Percentiles rank a stretch among this genome's conserved stretches.
Conservation (phyloP, 768 basidiomycete species). For the Pleurotus giganteus region DNA sequence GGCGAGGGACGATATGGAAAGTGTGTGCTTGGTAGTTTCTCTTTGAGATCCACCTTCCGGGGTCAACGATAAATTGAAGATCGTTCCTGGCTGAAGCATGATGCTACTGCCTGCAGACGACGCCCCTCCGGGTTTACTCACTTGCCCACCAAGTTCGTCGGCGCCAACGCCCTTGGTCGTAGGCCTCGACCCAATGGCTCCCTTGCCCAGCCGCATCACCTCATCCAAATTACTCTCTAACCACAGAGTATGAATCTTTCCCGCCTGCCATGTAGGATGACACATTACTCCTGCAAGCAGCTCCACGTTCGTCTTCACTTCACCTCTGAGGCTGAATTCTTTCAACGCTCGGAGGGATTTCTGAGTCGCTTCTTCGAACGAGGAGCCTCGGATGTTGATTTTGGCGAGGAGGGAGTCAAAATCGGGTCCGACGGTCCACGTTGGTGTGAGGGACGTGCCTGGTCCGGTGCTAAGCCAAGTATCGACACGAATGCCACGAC, state of each 20-base stretch:
- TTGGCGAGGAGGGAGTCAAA: conserved; percentile 91
- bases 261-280: conserved; percentile 28
- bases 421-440: conserved; percentile 54
- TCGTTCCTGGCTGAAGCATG: conserved; percentile 32
- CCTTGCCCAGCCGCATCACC: conserved; percentile 20
- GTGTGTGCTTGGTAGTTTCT: conserved; percentile 24
- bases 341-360: conserved; percentile 81
- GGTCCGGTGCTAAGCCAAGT: conserved; percentile 78
- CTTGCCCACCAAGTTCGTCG: background rate
- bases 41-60: conserved; percentile 4
- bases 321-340: conserved; percentile 77
- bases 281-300: conserved; percentile 30
- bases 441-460: conserved; percentile 38
- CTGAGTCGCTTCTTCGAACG: conserved; percentile 79
- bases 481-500: conserved; percentile 84
- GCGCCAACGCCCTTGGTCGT: background rate
- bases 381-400: conserved; percentile 72
- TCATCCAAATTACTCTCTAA: conserved; percentile 28
- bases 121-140: background rate
- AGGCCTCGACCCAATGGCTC: background rate
- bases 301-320: conserved; percentile 28
- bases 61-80: conserved; percentile 30
- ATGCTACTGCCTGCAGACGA: conserved; percentile 5
- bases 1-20: conserved; percentile 29
- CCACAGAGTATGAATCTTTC: conserved; percentile 35